Percentiles rank a stretch among this genome's conserved stretches.
These are phyloP conservation scores for Skeletonema grethae DNA, from an alignment of 108 stramenopile species.

Conservation along the genomic window DNA sequence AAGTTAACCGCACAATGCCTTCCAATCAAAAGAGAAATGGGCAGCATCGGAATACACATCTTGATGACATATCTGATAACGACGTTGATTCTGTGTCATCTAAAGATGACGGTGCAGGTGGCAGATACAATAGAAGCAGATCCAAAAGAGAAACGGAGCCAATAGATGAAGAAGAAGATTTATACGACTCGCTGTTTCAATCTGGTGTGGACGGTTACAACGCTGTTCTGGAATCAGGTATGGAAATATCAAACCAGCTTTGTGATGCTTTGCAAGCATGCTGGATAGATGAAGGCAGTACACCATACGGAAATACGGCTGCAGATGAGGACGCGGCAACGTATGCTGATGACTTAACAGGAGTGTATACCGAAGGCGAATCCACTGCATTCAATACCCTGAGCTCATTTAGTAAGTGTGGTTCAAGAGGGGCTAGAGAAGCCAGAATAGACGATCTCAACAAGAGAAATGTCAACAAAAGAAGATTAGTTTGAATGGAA, in stretches of 20 bases:
- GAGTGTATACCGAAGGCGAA: conserved; percentile 7
- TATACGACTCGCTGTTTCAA: conserved; percentile 1
- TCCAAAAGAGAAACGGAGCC: neutral
- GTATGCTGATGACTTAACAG: conserved; percentile 1
- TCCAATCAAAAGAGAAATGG: neutral
- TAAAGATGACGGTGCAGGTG: neutral
- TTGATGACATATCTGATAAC: neutral
- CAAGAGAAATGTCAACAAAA: neutral
- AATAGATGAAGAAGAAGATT: neutral
- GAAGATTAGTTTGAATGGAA: neutral
- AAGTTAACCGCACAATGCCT: neutral
- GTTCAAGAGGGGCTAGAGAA: neutral
- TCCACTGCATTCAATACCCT: conserved; percentile 5
- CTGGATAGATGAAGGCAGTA: neutral
- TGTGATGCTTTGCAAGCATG: neutral
- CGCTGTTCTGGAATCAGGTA: neutral
- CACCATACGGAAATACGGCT: neutral
- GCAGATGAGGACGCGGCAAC: neutral
- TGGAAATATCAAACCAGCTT: neutral
- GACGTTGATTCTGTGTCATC: neutral
- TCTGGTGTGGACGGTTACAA: neutral
- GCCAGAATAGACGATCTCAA: neutral
- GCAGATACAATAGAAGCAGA: neutral
- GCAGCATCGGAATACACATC: neutral
- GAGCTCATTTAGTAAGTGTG: conserved; percentile 2